phyloP scores from a whole-genome alignment of 108 stramenopile genomes.

The Cylindrotheca closterium region DNA sequence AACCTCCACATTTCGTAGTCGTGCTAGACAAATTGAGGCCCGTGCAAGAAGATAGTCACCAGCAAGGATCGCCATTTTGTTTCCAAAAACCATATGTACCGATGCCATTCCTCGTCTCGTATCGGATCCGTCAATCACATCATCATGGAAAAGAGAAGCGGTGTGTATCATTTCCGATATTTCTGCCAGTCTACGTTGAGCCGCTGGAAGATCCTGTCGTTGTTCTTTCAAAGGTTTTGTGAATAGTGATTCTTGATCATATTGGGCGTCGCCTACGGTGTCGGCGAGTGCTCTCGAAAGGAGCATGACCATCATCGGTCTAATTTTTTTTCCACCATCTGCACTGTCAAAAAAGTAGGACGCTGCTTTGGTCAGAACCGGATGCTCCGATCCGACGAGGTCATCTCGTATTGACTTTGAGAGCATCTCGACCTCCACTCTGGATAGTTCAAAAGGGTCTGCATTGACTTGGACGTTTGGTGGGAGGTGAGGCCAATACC shows the following conservation, averaged over 20 bases:
- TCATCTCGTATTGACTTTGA: constrained; percentile 79
- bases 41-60: constrained; percentile 98
- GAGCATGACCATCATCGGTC: constrained; percentile 86
- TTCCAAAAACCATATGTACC: constrained; percentile 94
- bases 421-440: constrained; percentile 60
- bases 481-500: constrained; percentile 57
- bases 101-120: constrained; percentile 90
- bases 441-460: constrained; percentile 72
- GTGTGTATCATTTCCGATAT: constrained; percentile 99
- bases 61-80: constrained; percentile 98
- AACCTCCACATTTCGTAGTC: constrained; percentile 92
- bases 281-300: constrained; percentile 73
- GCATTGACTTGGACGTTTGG: constrained; percentile 37
- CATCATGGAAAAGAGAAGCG: constrained; percentile 94
- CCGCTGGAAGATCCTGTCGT: constrained; percentile 54
- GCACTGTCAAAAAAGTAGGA: constrained; percentile 75
- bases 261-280: constrained; percentile 19
- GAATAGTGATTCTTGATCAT: constrained; percentile 25
- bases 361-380: constrained; percentile 81
- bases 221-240: constrained; percentile 39
- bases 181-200: constrained; percentile 94
- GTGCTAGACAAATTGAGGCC: constrained; percentile 90
- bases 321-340: constrained; percentile 78
- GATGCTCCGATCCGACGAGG: constrained; percentile 78
- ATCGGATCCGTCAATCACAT: constrained; percentile 97